phyloP scores from a whole-genome alignment of 2,329 filamentous ascomycete genomes.

The Domatiomyces globalis region DNA sequence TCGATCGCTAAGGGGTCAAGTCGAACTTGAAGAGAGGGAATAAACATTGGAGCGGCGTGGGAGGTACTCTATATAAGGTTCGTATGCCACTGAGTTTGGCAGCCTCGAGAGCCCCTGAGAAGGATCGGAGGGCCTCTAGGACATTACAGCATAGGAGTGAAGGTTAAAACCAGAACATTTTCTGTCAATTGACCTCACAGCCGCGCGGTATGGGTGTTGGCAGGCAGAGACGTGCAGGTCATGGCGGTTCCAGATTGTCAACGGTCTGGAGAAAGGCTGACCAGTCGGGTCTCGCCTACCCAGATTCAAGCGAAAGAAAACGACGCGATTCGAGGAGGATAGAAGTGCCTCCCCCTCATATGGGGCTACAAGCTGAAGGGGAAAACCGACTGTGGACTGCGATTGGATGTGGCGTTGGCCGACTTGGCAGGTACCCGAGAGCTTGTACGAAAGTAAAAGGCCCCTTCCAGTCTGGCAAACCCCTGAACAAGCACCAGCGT shows the following conservation, averaged over 20 bases:
- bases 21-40: constrained; percentile 5
- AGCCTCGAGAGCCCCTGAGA: neutral
- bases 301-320: neutral
- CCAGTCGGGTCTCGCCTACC: neutral
- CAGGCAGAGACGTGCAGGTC: neutral
- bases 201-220: neutral
- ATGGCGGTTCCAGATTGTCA: neutral
- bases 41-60: neutral
- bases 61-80: neutral
- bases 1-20: constrained; percentile 1
- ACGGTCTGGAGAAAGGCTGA: neutral
- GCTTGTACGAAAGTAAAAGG: neutral
- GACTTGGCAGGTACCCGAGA: neutral
- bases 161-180: neutral
- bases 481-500: neutral
- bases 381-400: neutral
- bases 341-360: neutral
- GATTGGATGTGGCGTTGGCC: neutral
- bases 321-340: neutral
- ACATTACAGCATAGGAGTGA: neutral
- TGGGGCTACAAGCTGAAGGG: neutral
- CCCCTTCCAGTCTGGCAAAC: neutral
- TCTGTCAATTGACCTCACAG: neutral
- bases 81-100: neutral
- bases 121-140: neutral